phyloP scores from a whole-genome alignment of 345 rosid species.

The Trapa bicornis region DNA sequence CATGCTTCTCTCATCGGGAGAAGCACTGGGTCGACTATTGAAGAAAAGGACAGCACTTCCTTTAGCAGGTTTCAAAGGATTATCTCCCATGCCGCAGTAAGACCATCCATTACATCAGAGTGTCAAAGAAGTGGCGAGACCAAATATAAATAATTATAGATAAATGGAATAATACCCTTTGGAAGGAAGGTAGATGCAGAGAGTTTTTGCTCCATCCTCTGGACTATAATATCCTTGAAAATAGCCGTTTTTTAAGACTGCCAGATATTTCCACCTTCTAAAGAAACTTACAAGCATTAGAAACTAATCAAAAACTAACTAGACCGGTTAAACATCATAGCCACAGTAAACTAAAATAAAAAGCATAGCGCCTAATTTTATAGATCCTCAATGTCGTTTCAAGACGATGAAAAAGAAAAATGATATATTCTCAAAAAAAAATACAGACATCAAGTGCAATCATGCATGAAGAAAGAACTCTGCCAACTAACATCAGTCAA shows the following conservation, averaged over 20 bases:
- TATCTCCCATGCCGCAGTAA: constrained; percentile 34
- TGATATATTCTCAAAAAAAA: too few species aligned
- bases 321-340: too few species aligned
- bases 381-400: background rate
- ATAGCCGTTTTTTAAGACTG: constrained; percentile 3
- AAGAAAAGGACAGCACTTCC: constrained; percentile 79
- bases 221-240: constrained; percentile 47
- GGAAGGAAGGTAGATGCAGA: constrained; percentile 90
- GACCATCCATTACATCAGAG: constrained; percentile 20
- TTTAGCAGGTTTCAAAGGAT: constrained; percentile 45
- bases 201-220: constrained; percentile 62
- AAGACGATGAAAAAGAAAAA: background rate
- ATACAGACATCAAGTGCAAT: background rate
- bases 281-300: background rate
- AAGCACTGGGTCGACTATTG: constrained; percentile 38
- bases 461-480: background rate
- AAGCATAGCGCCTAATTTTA: background rate
- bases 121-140: too few species aligned
- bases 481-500: background rate
- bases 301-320: background rate
- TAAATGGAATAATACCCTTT: constrained; percentile 26
- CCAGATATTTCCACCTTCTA: background rate
- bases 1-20: constrained; percentile 48
- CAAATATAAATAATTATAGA: background rate
- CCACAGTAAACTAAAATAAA: background rate